Evolutionary conservation across 1,139 yeast species (phyloP).

Genomic region (Sugiyamaella sp.): DNA sequence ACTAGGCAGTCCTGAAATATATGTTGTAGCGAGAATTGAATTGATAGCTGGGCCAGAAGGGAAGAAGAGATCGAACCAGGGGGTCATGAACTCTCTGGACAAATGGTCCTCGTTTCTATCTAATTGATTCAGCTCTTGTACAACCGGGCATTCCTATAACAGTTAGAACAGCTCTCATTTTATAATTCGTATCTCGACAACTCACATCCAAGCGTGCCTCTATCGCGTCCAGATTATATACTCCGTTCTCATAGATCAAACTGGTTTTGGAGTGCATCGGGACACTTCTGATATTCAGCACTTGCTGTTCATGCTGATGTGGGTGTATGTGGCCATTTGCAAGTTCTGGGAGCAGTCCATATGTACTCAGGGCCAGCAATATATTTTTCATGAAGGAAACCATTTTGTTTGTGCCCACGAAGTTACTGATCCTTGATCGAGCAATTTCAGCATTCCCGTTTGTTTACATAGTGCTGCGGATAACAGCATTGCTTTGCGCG

Average conservation of each 20-base stretch:
- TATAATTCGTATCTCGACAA: not conserved
- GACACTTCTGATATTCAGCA: constrained; percentile 1
- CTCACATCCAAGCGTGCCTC: constrained; percentile 28
- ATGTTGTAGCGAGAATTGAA: constrained; percentile 61
- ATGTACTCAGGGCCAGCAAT: too few species aligned
- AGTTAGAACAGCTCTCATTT: constrained; percentile 16
- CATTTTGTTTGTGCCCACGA: too few species aligned
- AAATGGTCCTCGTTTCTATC: constrained; percentile 24
- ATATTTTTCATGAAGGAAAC: too few species aligned
- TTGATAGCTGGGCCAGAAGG: constrained; percentile 61
- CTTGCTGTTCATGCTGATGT: constrained; percentile 12
- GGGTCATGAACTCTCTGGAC: not conserved
- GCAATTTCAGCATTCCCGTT: not conserved
- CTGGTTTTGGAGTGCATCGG: constrained; percentile 11
- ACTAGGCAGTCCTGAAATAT: constrained; percentile 66
- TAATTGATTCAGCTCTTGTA: constrained; percentile 41
- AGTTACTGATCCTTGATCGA: too few species aligned
- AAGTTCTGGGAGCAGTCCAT: too few species aligned
- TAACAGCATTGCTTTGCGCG: not conserved
- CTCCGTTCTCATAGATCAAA: constrained; percentile 44
- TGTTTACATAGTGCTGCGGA: not conserved
- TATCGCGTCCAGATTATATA: constrained; percentile 43
- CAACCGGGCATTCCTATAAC: constrained; percentile 45
- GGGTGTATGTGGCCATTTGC: constrained; percentile 9
- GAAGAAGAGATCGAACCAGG: constrained; percentile 41